Evolutionary conservation across 768 basidiomycete species (phyloP).

Genomic region (Suillus brevipes): DNA sequence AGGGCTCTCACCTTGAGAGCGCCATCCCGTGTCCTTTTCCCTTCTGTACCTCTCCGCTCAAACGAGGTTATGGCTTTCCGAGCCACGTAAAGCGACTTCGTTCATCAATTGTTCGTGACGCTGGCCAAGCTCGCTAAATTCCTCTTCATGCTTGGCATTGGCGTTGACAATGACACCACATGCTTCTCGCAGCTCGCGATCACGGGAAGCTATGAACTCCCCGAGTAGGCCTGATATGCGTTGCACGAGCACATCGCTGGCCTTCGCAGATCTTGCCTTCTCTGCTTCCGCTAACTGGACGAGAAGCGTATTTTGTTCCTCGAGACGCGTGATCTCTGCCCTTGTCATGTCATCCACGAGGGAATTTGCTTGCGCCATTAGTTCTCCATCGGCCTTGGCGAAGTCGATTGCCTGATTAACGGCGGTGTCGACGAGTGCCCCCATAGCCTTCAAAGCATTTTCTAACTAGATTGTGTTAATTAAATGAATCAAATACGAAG

Average conservation of each 20-base stretch:
- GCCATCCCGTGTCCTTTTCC: slow-evolving; percentile 56
- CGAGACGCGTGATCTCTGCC: slow-evolving; percentile 59
- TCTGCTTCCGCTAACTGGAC: slow-evolving; percentile 63
- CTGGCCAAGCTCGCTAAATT: slow-evolving; percentile 46
- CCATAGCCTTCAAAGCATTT: slow-evolving; percentile 56
- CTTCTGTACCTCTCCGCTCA: slow-evolving; percentile 48
- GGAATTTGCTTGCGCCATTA: slow-evolving; percentile 48
- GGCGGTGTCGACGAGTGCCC: slow-evolving; percentile 59
- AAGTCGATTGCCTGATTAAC: slow-evolving; percentile 59
- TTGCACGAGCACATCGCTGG: slow-evolving; percentile 73
- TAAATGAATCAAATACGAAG: background rate
- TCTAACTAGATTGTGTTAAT: slow-evolving; percentile 42
- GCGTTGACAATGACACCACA: slow-evolving; percentile 52
- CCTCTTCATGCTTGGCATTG: slow-evolving; percentile 56
- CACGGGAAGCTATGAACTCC: slow-evolving; percentile 68
- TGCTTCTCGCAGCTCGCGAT: slow-evolving; percentile 61
- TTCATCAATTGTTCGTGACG: slow-evolving; percentile 51
- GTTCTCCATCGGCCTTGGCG: slow-evolving; percentile 53
- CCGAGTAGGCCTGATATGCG: slow-evolving; percentile 72
- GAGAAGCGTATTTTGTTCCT: slow-evolving; percentile 70
- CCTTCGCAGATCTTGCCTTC: slow-evolving; percentile 60
- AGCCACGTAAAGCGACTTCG: slow-evolving; percentile 41
- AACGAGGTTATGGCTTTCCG: slow-evolving; percentile 41
- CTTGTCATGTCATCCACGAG: slow-evolving; percentile 48
- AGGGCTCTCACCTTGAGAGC: slow-evolving; percentile 51